Evolutionary conservation across 768 basidiomycete genomes (phyloP).

Genomic region (Tricholomella constricta): DNA sequence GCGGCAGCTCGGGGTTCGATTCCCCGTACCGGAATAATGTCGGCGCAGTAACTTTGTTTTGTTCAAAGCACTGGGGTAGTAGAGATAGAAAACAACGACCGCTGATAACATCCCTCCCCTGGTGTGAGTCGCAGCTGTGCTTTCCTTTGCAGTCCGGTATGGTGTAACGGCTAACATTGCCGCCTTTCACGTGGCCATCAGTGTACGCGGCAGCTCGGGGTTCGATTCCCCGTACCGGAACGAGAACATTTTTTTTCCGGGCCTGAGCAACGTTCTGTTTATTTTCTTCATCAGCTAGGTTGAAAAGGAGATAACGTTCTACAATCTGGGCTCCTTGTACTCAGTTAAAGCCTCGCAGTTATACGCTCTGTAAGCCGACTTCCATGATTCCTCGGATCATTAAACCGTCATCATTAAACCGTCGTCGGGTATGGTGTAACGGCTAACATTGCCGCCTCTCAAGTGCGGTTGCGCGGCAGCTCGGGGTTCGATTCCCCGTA

Average conservation of each 20-base stretch:
- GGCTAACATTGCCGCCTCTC: slow-evolving; percentile 64
- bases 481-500: slow-evolving; percentile 63
- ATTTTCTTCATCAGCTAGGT: too few species aligned
- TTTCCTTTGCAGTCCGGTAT: slow-evolving; percentile 36
- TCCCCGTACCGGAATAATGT: slow-evolving; percentile 48
- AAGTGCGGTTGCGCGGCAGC: slow-evolving; percentile 42
- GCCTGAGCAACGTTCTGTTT: neutral
- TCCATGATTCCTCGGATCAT: too few species aligned
- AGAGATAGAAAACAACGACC: too few species aligned
- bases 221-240: slow-evolving; percentile 53
- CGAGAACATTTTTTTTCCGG: neutral
- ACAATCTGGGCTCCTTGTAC: too few species aligned
- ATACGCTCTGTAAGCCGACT: too few species aligned
- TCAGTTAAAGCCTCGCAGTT: too few species aligned
- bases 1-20: slow-evolving; percentile 62
- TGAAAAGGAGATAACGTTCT: too few species aligned
- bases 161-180: slow-evolving; percentile 71
- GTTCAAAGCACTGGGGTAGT: too few species aligned
- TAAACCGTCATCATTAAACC: too few species aligned
- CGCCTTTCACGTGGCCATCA: slow-evolving; percentile 38
- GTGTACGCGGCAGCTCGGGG: slow-evolving; percentile 52
- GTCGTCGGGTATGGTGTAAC: slow-evolving; percentile 55
- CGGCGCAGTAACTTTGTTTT: too few species aligned
- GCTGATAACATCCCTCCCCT: too few species aligned
- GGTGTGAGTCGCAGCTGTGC: neutral